A percentile compares a stretch with the other conserved stretches of the same genome.
These are phyloP conservation scores for Tilletia indica DNA, from an alignment of 1,284 basidiomycete species.

Conservation along the genomic window DNA sequence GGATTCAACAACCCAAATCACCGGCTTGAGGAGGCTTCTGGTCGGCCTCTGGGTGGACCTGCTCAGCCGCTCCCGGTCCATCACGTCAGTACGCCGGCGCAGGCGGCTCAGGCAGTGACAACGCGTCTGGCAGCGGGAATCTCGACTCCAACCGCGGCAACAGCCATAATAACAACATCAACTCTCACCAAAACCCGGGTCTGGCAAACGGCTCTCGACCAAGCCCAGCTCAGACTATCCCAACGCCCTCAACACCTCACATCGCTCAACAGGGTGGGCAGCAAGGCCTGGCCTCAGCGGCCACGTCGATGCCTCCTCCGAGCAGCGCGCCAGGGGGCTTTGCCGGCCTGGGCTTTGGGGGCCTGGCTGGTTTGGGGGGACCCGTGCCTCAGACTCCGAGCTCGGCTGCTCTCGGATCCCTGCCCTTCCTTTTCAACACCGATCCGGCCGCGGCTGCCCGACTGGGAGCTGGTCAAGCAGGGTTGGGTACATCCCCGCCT, in stretches of 20 bases:
- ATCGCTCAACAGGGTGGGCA: not conserved
- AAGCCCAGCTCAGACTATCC: constrained; percentile 2
- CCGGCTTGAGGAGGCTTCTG: not conserved
- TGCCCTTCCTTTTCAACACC: constrained; percentile 1
- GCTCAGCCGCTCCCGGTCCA: not conserved
- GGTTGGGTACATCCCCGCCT: constrained; percentile 2
- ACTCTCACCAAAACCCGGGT: not conserved
- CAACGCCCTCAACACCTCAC: not conserved
- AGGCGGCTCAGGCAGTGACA: not conserved
- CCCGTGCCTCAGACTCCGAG: not conserved
- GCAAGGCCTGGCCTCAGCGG: not conserved
- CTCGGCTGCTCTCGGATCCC: not conserved
- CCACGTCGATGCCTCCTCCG: constrained; percentile 8
- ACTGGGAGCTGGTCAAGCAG: not conserved
- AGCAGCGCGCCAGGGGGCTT: not conserved
- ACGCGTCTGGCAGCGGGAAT: constrained; percentile 17
- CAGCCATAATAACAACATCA: no score
- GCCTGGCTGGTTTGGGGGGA: not conserved
- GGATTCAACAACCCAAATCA: constrained; percentile 19
- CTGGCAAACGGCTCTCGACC: not conserved
- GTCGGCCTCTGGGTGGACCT: constrained; percentile 17
- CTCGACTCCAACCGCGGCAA: constrained; percentile 15
- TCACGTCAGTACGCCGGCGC: constrained; percentile 14
- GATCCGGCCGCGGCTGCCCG: not conserved
- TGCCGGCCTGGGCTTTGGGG: constrained; percentile 7